Evolutionary conservation across 23 red algal species (phyloP), one percentile per base, ranked within the genome.

Genomic region (Rhodosorus marinus): DNA sequence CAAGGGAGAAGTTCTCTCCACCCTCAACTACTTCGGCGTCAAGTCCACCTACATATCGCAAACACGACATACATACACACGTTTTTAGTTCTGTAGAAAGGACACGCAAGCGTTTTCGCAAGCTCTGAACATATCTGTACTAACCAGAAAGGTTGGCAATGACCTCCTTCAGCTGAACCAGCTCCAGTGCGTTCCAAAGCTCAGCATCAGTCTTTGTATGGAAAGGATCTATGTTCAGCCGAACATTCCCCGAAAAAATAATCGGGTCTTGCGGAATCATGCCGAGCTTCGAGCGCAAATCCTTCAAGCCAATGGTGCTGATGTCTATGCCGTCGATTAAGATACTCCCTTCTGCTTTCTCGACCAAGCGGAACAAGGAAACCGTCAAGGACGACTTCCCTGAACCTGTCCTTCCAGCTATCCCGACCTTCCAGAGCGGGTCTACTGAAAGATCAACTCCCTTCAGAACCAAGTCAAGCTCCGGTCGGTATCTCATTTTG

Each of bases 231-330:
- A 92, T 57, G 51, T 92, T 92, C 25, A 66, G 60, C 7, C 83
- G 72, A 42, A 92, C 60, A 5, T 65, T 80, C 26, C 72, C 72
- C 1, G 69, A 74, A 56, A 92, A 92, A 24, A 75, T 67, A 33
- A 92, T 49, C 8, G 83, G 72, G 19, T 79, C 83, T 57, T 92
- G 83, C 35, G 83, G 73, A 49, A 92, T 72, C 31, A 92, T 68
- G 3, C 66, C 51, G 47, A 92, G 41, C 19, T 67, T 31, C 1
- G 73, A 80, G 31, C 83, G 74, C 17, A 92, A 46, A n/a, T 69
- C 56, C 33, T 53, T 48, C 19, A 92, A 54, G 20, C 53, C 57
- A 56, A 92, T 43, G 11, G 29, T 41, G 1, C 58, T 36, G 49
- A 92, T 79, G 36, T 80, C 65, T 4, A 59, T 29, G 8, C 57